Evolutionary conservation across 371 early-diverging fungal genomes (phyloP).

Genomic region (Apophysomyces trapeziformis): DNA sequence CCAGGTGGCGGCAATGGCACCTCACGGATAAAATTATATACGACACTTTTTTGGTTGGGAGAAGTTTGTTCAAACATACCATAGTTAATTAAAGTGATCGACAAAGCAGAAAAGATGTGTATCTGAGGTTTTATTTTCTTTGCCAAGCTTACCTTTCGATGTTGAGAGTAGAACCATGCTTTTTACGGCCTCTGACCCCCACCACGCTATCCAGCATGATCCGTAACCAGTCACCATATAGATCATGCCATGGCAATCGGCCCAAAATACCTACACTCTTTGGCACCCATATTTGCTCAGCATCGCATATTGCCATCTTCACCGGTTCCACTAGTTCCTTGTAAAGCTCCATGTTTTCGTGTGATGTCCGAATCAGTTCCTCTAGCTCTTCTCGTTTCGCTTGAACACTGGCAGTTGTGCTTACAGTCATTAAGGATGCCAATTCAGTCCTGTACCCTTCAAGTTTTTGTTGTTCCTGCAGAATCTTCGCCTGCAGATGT

Average conservation of each 20-base stretch:
- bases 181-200: constrained; percentile 57
- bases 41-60: constrained; percentile 32
- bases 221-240: constrained; percentile 80
- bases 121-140: not conserved
- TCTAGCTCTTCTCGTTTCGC: constrained; percentile 33
- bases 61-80: no score
- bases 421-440: constrained; percentile 20
- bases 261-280: constrained; percentile 73
- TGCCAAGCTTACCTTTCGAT: constrained; percentile 51
- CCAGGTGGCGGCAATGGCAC: constrained; percentile 85
- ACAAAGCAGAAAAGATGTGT: not conserved
- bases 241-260: constrained; percentile 73
- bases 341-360: constrained; percentile 73
- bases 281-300: constrained; percentile 73
- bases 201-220: constrained; percentile 65
- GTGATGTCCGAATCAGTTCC: constrained; percentile 53
- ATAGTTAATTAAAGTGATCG: no score
- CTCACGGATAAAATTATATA: constrained; percentile 75
- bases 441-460: constrained; percentile 22
- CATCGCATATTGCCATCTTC: constrained; percentile 56
- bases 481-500: constrained; percentile 52
- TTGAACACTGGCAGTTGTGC: constrained; percentile 29
- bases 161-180: constrained; percentile 39
- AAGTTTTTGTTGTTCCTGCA: constrained; percentile 28
- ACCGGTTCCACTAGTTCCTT: constrained; percentile 71